Evolutionary conservation across 371 early-diverging fungal species (phyloP).

Genomic region (Choanephora cucurbitarum): DNA sequence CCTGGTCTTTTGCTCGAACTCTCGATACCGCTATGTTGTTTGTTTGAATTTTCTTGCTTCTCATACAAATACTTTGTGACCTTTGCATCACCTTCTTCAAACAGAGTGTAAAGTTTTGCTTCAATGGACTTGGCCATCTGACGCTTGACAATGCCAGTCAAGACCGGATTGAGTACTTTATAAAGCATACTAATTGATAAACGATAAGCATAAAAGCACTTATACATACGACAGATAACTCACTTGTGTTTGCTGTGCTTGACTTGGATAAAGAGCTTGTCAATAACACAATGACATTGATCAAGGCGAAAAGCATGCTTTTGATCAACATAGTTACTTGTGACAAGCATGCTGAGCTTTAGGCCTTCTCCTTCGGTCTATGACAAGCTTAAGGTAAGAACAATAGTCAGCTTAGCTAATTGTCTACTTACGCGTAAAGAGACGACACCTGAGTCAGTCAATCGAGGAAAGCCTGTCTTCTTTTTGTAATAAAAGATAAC

Average conservation of each 20-base stretch:
- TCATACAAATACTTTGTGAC: slow-evolving; percentile 29
- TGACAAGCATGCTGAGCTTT: slow-evolving; percentile 33
- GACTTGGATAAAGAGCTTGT: slow-evolving; percentile 53
- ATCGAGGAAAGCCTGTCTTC: slow-evolving; percentile 56
- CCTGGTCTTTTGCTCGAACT: slow-evolving; percentile 53
- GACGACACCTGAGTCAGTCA: slow-evolving; percentile 62
- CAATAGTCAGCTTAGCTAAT: too few species aligned
- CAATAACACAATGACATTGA: slow-evolving; percentile 44
- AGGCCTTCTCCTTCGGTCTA: slow-evolving; percentile 57
- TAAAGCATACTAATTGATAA: slow-evolving; percentile 18
- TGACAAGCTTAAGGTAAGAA: too few species aligned
- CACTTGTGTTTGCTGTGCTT: slow-evolving; percentile 51
- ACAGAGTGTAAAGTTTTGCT: slow-evolving; percentile 34
- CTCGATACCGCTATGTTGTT: slow-evolving; percentile 37
- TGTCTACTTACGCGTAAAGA: slow-evolving; percentile 34
- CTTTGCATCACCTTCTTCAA: slow-evolving; percentile 40
- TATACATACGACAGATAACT: slow-evolving; percentile 5
- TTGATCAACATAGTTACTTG: slow-evolving; percentile 32
- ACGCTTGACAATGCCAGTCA: slow-evolving; percentile 46
- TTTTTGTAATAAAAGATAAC: slow-evolving; percentile 61
- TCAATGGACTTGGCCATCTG: slow-evolving; percentile 54
- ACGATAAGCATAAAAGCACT: not conserved
- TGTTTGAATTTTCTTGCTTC: slow-evolving; percentile 1
- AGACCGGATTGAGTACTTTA: slow-evolving; percentile 47
- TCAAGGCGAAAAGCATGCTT: slow-evolving; percentile 32